Conservation (phyloP, 2,329 filamentous ascomycete genomes). For the Neonectria ditissima region DNA sequence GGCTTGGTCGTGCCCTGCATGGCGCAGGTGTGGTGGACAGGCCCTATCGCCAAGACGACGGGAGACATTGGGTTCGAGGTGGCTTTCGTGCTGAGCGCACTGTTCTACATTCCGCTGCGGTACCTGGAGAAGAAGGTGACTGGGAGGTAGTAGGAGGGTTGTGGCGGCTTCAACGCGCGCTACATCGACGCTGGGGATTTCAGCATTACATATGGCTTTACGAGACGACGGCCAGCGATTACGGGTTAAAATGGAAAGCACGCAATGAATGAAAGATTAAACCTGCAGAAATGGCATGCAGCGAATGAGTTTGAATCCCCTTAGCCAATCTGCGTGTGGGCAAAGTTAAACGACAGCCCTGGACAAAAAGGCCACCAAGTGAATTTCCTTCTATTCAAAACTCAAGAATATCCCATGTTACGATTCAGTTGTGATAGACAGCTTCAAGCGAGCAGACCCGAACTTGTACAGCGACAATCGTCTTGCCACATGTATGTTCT, state of each 20-base stretch:
- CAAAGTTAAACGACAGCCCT: too few relatives aligned
- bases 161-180: not conserved
- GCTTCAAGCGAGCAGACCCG: not conserved
- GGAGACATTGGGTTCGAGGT: constrained; percentile 76
- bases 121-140: constrained; percentile 56
- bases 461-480: not conserved
- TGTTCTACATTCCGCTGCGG: constrained; percentile 62
- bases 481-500: constrained; percentile 3
- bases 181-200: not conserved
- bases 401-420: not conserved
- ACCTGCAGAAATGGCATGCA: not conserved
- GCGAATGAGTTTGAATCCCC: not conserved
- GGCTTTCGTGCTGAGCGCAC: constrained; percentile 64
- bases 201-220: constrained; percentile 6
- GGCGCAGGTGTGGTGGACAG: constrained; percentile 70
- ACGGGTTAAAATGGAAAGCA: constrained; percentile 2
- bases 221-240: constrained; percentile 10
- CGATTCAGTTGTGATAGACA: not conserved
- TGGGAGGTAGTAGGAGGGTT: constrained; percentile 34
- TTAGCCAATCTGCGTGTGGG: not conserved
- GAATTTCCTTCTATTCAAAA: not conserved
- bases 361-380: not conserved
- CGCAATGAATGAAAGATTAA: constrained; percentile 14
- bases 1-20: constrained; percentile 69
- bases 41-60: constrained; percentile 68